Evolutionary conservation across 2,329 filamentous ascomycete genomes (phyloP).

Genomic region (Fusarium ambrosium): DNA sequence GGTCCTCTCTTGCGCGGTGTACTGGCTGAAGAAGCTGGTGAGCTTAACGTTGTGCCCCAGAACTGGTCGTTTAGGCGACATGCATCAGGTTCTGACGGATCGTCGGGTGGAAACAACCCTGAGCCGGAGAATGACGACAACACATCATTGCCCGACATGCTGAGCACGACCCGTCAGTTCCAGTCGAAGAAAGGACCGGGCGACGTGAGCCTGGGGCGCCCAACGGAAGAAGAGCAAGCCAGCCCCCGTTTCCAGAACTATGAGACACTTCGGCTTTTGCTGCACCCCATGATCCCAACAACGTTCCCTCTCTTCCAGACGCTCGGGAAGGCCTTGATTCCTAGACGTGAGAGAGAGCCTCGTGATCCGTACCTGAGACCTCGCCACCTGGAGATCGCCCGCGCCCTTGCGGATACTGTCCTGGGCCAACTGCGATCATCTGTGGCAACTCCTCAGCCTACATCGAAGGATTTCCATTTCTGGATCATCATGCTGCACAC

Average conservation of each 20-base stretch:
- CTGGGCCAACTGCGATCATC: conserved; percentile 73
- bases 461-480: conserved; percentile 79
- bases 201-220: conserved; percentile 45
- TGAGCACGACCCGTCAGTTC: conserved; percentile 47
- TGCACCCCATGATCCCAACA: conserved; percentile 82
- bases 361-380: conserved; percentile 72
- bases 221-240: conserved; percentile 59
- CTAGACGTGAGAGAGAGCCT: conserved; percentile 70
- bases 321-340: conserved; percentile 84
- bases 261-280: conserved; percentile 79
- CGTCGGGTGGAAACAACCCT: conserved; percentile 29
- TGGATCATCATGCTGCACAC: conserved; percentile 86
- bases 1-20: conserved; percentile 84
- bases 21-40: conserved; percentile 85
- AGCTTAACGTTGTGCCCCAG: conserved; percentile 80
- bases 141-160: conserved; percentile 51
- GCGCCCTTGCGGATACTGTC: conserved; percentile 78
- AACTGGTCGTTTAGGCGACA: conserved; percentile 66
- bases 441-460: conserved; percentile 59
- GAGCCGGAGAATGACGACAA: conserved; percentile 48
- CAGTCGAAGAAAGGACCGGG: conserved; percentile 41
- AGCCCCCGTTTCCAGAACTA: conserved; percentile 77
- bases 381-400: conserved; percentile 68
- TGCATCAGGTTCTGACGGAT: conserved; percentile 43
- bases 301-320: conserved; percentile 90